Conservation (phyloP, 2,329 filamentous ascomycete genomes). For the Rutstroemia sp. region DNA sequence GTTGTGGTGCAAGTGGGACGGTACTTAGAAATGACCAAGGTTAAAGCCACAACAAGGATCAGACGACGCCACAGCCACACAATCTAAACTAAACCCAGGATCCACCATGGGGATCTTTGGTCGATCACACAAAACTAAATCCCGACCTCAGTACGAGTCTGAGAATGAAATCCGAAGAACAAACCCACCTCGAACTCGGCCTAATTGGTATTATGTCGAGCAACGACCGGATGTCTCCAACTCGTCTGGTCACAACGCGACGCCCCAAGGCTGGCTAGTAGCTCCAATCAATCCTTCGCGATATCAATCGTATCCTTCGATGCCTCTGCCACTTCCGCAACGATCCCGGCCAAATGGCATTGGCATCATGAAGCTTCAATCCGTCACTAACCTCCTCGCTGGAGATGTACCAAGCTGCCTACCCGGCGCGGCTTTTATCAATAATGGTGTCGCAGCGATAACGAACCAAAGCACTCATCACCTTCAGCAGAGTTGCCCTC, state of each 20-base stretch:
- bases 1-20: too few species aligned
- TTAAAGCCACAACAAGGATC: not conserved
- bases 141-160: slow-evolving; percentile 12
- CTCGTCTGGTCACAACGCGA: not conserved
- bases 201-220: slow-evolving; percentile 2
- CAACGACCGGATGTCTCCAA: not conserved
- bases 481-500: slow-evolving; percentile 38
- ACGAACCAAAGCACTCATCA: slow-evolving; percentile 38
- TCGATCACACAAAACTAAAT: slow-evolving; percentile 22
- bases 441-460: slow-evolving; percentile 38
- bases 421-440: slow-evolving; percentile 32
- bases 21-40: not conserved
- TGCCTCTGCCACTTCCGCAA: slow-evolving; percentile 9
- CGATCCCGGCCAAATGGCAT: slow-evolving; percentile 11
- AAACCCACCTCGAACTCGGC: not conserved
- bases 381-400: slow-evolving; percentile 30
- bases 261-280: slow-evolving; percentile 17
- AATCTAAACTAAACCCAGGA: not conserved
- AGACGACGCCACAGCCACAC: not conserved
- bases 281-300: slow-evolving; percentile 9
- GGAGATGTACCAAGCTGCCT: slow-evolving; percentile 30
- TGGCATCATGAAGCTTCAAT: slow-evolving; percentile 20
- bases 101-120: slow-evolving; percentile 25
- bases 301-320: slow-evolving; percentile 1
- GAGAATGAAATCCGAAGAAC: not conserved